phyloP scores from a whole-genome alignment of 306 rosid genomes.

The Spatholobus suberectus region DNA sequence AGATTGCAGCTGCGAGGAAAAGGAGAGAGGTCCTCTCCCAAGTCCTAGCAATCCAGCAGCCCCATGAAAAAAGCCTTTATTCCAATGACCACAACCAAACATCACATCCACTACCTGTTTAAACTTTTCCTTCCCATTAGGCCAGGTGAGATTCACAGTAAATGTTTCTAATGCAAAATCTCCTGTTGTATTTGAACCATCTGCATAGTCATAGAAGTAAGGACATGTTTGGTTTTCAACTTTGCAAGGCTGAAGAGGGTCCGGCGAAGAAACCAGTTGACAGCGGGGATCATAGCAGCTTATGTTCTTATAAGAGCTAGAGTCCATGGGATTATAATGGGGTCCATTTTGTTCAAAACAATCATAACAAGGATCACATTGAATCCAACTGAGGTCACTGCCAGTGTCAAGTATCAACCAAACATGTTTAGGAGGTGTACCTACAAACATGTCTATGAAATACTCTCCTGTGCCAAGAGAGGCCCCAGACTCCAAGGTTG shows the following conservation, averaged over 20 bases:
- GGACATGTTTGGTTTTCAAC: slow-evolving; percentile 71
- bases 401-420: slow-evolving; percentile 79
- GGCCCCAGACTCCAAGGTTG: slow-evolving; percentile 74
- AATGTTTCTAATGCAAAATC: slow-evolving; percentile 76
- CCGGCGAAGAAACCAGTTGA: slow-evolving; percentile 62
- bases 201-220: slow-evolving; percentile 80
- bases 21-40: slow-evolving; percentile 80
- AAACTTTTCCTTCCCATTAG: slow-evolving; percentile 42
- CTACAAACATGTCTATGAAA: slow-evolving; percentile 76
- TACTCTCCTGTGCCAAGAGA: slow-evolving; percentile 81
- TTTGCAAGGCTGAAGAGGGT: slow-evolving; percentile 66
- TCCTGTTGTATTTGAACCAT: slow-evolving; percentile 82
- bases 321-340: slow-evolving; percentile 62
- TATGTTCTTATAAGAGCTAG: slow-evolving; percentile 60
- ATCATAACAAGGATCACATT: slow-evolving; percentile 73
- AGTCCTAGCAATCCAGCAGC: slow-evolving; percentile 80
- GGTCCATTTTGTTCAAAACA: slow-evolving; percentile 82
- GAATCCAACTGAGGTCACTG: slow-evolving; percentile 85
- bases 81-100: slow-evolving; percentile 95
- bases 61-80: slow-evolving; percentile 77
- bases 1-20: slow-evolving; percentile 71
- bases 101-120: slow-evolving; percentile 59
- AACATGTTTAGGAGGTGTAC: slow-evolving; percentile 85
- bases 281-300: slow-evolving; percentile 64
- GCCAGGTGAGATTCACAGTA: slow-evolving; percentile 62